Evolutionary conservation across 1,139 yeast species (phyloP).

Genomic region (Pichia sp.): DNA sequence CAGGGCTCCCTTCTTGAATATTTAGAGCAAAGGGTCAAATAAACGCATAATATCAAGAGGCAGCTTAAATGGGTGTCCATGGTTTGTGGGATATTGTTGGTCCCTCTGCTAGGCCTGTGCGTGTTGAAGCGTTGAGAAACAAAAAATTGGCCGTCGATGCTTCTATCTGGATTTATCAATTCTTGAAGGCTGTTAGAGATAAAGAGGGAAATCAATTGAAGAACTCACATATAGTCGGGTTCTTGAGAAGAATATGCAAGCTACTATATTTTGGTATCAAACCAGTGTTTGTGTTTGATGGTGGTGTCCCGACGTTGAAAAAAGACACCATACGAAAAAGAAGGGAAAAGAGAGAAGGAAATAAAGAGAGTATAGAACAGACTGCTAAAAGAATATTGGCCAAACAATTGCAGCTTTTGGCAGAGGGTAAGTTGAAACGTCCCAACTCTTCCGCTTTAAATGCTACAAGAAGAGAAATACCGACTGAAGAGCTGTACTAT

Average conservation of each 20-base stretch:
- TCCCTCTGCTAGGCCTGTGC: slow-evolving; percentile 86
- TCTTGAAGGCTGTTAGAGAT: slow-evolving; percentile 90
- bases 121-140: slow-evolving; percentile 74
- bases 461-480: slow-evolving; percentile 8
- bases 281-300: slow-evolving; percentile 96
- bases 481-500: slow-evolving; percentile 15
- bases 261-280: slow-evolving; percentile 80
- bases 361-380: slow-evolving; percentile 61
- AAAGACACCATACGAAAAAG: slow-evolving; percentile 68
- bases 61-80: slow-evolving; percentile 78
- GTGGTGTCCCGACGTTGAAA: slow-evolving; percentile 89
- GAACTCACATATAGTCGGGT: slow-evolving; percentile 88
- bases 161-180: slow-evolving; percentile 97
- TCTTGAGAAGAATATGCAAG: slow-evolving; percentile 89
- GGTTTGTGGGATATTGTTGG: slow-evolving; percentile 91
- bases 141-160: slow-evolving; percentile 92
- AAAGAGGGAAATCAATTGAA: slow-evolving; percentile 72
- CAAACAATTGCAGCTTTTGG: slow-evolving; percentile 63
- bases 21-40: too few species aligned
- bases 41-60: too few species aligned
- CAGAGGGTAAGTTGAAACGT: slow-evolving; percentile 32
- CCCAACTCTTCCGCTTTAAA: slow-evolving; percentile 2
- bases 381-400: slow-evolving; percentile 83
- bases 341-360: slow-evolving; percentile 68
- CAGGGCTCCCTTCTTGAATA: too few species aligned